These are phyloP conservation scores for Fusarium sp. DNA, from an alignment of 2,329 filamentous ascomycete genomes.

Conservation along the genomic window DNA sequence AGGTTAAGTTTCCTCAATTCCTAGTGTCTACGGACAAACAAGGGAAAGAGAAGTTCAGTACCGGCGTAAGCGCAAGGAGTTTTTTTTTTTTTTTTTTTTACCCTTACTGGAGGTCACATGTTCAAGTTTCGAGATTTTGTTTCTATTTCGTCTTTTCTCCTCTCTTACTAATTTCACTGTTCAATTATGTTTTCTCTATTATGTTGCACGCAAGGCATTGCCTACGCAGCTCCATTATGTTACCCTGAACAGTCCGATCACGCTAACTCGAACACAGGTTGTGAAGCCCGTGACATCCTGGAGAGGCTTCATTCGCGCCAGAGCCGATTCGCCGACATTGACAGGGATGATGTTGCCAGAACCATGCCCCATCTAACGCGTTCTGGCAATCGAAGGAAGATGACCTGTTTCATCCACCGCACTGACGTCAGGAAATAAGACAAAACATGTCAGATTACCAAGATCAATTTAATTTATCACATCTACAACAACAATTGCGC, in stretches of 20 bases:
- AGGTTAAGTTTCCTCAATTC: fast-evolving
- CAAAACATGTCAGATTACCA: background rate
- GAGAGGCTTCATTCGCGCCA: background rate
- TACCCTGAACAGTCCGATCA: background rate
- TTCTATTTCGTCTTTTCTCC: too few relatives aligned
- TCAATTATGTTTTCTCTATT: too few relatives aligned
- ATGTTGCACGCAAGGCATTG: background rate
- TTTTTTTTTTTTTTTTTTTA: too few relatives aligned
- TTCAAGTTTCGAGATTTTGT: too few relatives aligned
- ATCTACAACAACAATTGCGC: background rate
- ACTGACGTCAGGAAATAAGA: background rate
- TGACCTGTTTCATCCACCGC: background rate
- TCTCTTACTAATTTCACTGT: fast-evolving
- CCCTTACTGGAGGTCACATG: fast-evolving
- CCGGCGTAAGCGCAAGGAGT: too few relatives aligned
- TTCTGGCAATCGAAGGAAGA: background rate
- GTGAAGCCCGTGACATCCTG: background rate
- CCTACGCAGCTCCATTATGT: fast-evolving
- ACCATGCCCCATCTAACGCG: background rate
- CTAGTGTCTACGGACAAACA: too few relatives aligned
- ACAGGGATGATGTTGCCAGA: background rate
- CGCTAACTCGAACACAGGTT: background rate
- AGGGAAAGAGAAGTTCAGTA: too few relatives aligned
- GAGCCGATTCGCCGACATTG: background rate
- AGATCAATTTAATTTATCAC: background rate